Percentiles rank a stretch among this genome's conserved stretches.
Evolutionary conservation across 441 rosid species (phyloP).

Genomic region (Cnidoscolus chayamansa): DNA sequence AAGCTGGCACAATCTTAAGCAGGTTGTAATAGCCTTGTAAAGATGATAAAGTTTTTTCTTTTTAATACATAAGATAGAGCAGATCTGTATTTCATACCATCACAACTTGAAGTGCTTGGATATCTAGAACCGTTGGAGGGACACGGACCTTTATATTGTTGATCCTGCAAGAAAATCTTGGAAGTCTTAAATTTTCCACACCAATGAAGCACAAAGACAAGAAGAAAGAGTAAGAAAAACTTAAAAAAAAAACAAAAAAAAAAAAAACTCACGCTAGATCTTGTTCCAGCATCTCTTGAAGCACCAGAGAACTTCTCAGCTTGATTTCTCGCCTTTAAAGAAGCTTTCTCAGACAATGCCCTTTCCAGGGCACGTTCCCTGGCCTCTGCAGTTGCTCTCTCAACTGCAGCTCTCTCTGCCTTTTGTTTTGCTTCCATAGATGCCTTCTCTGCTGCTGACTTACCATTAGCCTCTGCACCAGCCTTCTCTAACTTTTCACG

Average conservation of each 20-base stretch:
- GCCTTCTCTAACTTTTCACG: constrained; percentile 56
- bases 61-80: background rate
- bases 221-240: constrained; percentile 15
- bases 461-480: constrained; percentile 43
- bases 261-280: constrained; percentile 46
- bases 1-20: constrained; percentile 3
- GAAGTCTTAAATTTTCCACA: constrained; percentile 13
- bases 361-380: constrained; percentile 85
- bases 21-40: background rate
- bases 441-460: constrained; percentile 38
- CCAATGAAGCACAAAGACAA: constrained; percentile 17
- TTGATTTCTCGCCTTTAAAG: constrained; percentile 46
- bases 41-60: background rate
- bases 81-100: constrained; percentile 32
- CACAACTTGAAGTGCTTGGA: constrained; percentile 34
- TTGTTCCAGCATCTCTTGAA: constrained; percentile 44
- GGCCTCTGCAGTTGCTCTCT: constrained; percentile 94
- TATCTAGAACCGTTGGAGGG: constrained; percentile 37
- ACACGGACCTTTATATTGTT: constrained; percentile 45
- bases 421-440: constrained; percentile 66
- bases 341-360: constrained; percentile 67
- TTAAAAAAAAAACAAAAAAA: too few species aligned
- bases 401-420: constrained; percentile 95
- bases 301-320: constrained; percentile 33
- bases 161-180: constrained; percentile 49